Base-by-base conservation (phyloP, 306 rosid species). In the Malus sylvestris region DNA sequence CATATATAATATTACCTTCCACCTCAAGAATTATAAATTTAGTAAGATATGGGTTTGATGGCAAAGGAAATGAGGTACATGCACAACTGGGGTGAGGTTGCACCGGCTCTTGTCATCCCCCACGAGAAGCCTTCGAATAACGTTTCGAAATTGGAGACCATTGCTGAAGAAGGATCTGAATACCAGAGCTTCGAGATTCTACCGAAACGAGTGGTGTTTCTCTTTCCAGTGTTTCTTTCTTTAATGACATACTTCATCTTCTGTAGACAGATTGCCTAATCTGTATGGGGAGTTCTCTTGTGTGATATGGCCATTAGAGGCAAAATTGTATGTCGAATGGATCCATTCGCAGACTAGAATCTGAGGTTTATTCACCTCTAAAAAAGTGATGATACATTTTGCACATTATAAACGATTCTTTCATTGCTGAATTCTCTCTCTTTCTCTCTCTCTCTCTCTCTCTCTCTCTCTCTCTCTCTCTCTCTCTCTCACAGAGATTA, bases 121-220 rank as follows among this genome's bases (percentile, higher is more conserved):
- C 70, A 74, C 45, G 60, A 74, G 60, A 74, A 61, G 60, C 77
- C 77, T 62, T 74, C 77, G 30, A 61, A 61, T 29, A 75, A 52
- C n/a, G 33, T 64, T 49, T 66, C 79, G 23, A 75, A 75, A 35
- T 22, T 75, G 79, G 79, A 49, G 71, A 66, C 79, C 35, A 75
- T 75, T 53, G 63, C 57, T 0, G 72, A 75, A 75, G 79, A 75
- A 35, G 79, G 72, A 42, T 22, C 68, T 10, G 33, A 63, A 15
- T 57, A 3, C 27, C 27, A 20, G 13, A 30, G 64, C 71, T 52
- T 75, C 22, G 52, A 46, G 64, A 64, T 75, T 49, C 15, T 75
- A 11, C 79, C 79, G 4, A 49, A 75, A 4, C 10, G 65, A 52
- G 79, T 51, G 35, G 23, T 75, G 33, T 75, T 75, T 75, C 19